Evolutionary conservation across 129 eudicot genomes (phyloP), one percentile per base, ranked within the genome.

Genomic region (Apium graveolens): DNA sequence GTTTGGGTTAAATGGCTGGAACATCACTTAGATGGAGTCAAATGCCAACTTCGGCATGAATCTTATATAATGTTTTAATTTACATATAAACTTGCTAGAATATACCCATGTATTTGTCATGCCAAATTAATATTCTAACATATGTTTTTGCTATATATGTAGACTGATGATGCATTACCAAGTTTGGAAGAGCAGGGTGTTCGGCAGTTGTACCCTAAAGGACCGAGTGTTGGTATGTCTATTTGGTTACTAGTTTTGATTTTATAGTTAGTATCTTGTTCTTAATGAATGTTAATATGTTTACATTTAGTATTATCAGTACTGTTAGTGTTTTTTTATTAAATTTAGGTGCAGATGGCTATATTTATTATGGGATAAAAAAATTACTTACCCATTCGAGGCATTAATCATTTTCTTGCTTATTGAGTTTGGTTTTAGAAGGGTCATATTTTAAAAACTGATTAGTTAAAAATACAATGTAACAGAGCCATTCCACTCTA

Each of bases 151-250:
- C 76, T 32, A 35, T 34, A 27, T 83, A n/a, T 82, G 86, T 76
- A 93, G 98, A 93, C 98, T 71, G 98, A 93, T 87, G 98, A 93
- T 87, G 91, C 83, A 14, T 82, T 94, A 65, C 98, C 98, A 13
- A 84, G 85, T 76, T 85, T 94, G 84, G 98, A 94, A 80, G 98
- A 94, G 65, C 98, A 91, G 80, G 97, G 97, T 45, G 96, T 91
- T 74, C 92, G 96, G 32, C 96, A 89, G 45, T 80, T 94, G 85
- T 94, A 94, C 85, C 96, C 96, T 13, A 88, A 86, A 81, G 93
- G 93, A 70, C 96, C 95, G 38, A 90, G 88, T 84, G 81, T 89
- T 84, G 97, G 98, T 93, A 87, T 79, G 78, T 66, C 48, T 55
- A 3, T 16, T 16, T 26, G 76, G 7, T 39, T 75, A 14, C 60